Evolutionary conservation across 129 eudicot species (phyloP), one percentile per base, ranked within the genome.

Genomic region (Artemisia annua): DNA sequence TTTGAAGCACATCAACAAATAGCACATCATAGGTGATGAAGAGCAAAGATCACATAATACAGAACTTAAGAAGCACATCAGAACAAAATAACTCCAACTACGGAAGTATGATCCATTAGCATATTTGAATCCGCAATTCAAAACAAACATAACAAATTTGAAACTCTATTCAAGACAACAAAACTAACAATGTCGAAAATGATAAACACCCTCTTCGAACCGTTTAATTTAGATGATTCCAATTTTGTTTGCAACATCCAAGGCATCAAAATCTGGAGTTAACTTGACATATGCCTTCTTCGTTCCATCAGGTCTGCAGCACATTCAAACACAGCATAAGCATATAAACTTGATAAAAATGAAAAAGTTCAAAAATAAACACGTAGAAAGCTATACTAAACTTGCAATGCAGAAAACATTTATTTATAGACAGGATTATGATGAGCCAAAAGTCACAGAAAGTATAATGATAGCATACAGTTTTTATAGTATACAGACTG

Each of bases 171-270:
- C 80, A 39, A 74, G n/a, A 69, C 80, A 74, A 68, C 70, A 80
- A 60, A 69, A 60, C 80, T 75, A 75, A 74, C 43, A 61, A 22
- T 15, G 48, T 75, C 68, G 11, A 28, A 74, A 75, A 51, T 12
- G 63, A 53, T 53, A 54, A 54, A 51, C 32, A 66, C 49, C 9
- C 43, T 15, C 57, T 4, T 17, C 1, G 11, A 50, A 20, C 2
- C 3, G 48, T 30, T 13, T 5, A 59, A 9, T 39, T 79, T 82
- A 85, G 84, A 85, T 82, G 69, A 85, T 85, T 18, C 89, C 89
- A 79, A 85, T 85, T 70, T 85, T 85, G 85, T 85, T 82, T 56
- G 85, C 89, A 30, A 82, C 87, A 53, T 85, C 89, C 83, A 85
- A 73, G 5, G 89, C 89, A 69, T 85, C 89, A 64, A 82, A 79